Percentiles rank a stretch among this genome's conserved stretches.
These are phyloP conservation scores for Skeletonema marinoi DNA, from an alignment of 108 stramenopile species.

Conservation along the genomic window DNA sequence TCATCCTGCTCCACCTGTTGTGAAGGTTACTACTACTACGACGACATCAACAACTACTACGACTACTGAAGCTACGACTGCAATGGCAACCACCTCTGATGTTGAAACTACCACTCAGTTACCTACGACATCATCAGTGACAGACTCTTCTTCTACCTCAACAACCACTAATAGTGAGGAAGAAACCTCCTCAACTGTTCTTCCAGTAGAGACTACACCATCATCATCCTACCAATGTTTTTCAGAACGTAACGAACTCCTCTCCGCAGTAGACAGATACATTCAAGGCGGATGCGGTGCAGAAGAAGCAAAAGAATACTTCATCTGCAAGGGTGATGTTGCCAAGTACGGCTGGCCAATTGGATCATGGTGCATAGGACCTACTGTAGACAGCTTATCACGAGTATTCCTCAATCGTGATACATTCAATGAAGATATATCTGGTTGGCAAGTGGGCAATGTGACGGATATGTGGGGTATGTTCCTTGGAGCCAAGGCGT, in stretches of 20 bases:
- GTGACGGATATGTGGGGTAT: constrained; percentile 40
- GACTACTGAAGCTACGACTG: too few species aligned
- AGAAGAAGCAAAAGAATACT: background rate
- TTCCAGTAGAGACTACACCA: background rate
- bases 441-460: constrained; percentile 25
- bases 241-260: background rate
- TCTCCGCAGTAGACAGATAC: background rate
- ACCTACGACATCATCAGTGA: background rate
- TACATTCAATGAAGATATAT: constrained; percentile 19
- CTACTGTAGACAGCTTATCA: background rate
- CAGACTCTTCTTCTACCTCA: background rate
- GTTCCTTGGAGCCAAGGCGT: constrained; percentile 35
- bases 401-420: background rate
- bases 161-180: background rate
- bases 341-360: background rate
- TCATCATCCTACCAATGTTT: background rate
- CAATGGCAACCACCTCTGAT: background rate
- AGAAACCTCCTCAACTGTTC: background rate
- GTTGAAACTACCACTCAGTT: too few species aligned
- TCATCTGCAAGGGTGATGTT: background rate
- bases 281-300: background rate
- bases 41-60: too few species aligned
- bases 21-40: too few species aligned
- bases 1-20: too few species aligned
- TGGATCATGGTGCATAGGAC: background rate